These are phyloP conservation scores for Talaromyces sp. DNA, from an alignment of 2,329 filamentous ascomycete species.

Conservation along the genomic window DNA sequence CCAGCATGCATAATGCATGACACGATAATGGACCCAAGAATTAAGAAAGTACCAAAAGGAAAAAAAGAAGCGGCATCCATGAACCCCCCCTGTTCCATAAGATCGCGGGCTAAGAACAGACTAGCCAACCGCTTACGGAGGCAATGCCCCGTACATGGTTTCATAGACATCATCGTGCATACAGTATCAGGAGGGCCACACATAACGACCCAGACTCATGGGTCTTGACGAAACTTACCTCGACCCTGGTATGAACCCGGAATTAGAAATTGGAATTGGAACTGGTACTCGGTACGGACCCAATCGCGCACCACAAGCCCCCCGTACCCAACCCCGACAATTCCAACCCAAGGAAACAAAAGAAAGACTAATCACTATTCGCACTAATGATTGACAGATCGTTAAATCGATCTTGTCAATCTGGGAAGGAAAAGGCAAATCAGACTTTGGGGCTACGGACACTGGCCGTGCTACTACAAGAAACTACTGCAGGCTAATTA, in stretches of 20 bases:
- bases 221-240: neutral
- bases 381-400: neutral
- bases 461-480: neutral
- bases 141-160: neutral
- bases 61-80: neutral
- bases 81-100: neutral
- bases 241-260: no score
- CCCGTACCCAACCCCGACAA: no score
- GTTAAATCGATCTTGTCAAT: neutral
- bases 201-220: neutral
- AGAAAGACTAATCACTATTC: no score
- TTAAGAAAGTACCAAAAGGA: no score
- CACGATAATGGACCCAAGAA: conserved; percentile 7
- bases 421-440: neutral
- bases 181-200: neutral
- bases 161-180: neutral
- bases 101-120: neutral
- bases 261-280: no score
- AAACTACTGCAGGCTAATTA: conserved; percentile 19
- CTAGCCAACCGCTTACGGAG: neutral
- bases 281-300: no score
- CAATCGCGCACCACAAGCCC: no score
- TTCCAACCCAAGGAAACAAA: no score
- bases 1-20: conserved; percentile 23
- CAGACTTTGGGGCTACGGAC: neutral